These are phyloP conservation scores for Mycena crocata DNA, from an alignment of 768 basidiomycete species.

Conservation along the genomic window DNA sequence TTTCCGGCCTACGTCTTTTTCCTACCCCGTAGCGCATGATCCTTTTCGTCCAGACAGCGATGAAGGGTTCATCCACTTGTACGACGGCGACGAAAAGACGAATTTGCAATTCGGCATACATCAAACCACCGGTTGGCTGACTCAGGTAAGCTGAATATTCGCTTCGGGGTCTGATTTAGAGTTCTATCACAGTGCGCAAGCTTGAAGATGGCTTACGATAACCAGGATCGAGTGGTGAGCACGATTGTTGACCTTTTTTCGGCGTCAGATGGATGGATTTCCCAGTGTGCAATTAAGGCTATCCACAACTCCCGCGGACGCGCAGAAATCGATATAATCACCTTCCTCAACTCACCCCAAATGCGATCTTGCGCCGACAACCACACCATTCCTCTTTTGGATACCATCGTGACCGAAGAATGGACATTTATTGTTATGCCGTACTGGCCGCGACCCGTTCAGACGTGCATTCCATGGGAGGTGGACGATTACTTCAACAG, in stretches of 20 bases:
- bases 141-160: slow-evolving; percentile 19
- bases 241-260: not conserved
- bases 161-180: not conserved
- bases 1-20: not conserved
- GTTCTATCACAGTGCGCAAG: slow-evolving; percentile 10
- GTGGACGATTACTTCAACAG: slow-evolving; percentile 32
- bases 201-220: slow-evolving; percentile 34
- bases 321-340: slow-evolving; percentile 26
- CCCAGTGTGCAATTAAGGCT: slow-evolving; percentile 30
- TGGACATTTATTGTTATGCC: slow-evolving; percentile 33
- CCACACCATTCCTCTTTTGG: slow-evolving; percentile 32
- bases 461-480: slow-evolving; percentile 31
- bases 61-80: slow-evolving; percentile 23
- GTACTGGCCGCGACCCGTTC: slow-evolving; percentile 30
- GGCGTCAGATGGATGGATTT: not conserved
- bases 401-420: slow-evolving; percentile 28
- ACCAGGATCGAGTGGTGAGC: slow-evolving; percentile 27
- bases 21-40: slow-evolving; percentile 15
- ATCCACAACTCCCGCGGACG: slow-evolving; percentile 23
- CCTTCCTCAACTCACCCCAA: slow-evolving; percentile 28
- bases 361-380: slow-evolving; percentile 29
- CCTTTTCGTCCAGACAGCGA: slow-evolving; percentile 18
- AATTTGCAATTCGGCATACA: slow-evolving; percentile 17
- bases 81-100: not conserved
- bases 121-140: slow-evolving; percentile 32